Percentiles rank a stretch among this genome's conserved stretches.
Conservation (phyloP, 768 basidiomycete species). For the Panaeolus cyanescens region DNA sequence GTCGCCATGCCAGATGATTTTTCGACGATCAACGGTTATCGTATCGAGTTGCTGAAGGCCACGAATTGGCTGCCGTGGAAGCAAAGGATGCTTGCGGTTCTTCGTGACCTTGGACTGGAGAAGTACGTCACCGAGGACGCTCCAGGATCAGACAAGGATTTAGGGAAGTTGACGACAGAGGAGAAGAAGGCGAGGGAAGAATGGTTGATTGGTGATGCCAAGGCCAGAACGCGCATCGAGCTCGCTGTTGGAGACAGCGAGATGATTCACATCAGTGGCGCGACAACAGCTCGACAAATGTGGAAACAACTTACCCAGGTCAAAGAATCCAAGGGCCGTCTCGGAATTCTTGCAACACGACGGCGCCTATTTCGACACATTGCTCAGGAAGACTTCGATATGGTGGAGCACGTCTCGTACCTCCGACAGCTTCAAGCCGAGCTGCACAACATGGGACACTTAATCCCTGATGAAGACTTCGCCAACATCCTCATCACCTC, state of each 20-base stretch:
- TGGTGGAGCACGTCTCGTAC: slow-evolving; percentile 27
- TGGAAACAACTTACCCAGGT: slow-evolving; percentile 26
- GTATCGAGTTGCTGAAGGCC: slow-evolving; percentile 25
- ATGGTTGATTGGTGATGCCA: slow-evolving; percentile 22
- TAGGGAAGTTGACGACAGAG: slow-evolving; percentile 10
- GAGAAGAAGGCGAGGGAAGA: slow-evolving; percentile 6
- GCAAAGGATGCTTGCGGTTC: slow-evolving; percentile 25
- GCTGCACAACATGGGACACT: slow-evolving; percentile 23
- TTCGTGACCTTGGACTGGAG: slow-evolving; percentile 27
- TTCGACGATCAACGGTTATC: slow-evolving; percentile 16
- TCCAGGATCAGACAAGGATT: slow-evolving; percentile 17
- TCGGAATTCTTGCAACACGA: slow-evolving; percentile 23
- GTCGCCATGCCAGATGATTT: slow-evolving; percentile 10
- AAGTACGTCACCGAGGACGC: slow-evolving; percentile 20
- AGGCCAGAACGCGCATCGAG: slow-evolving; percentile 22
- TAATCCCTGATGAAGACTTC: slow-evolving; percentile 28
- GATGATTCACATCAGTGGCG: slow-evolving; percentile 26
- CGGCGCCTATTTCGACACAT: slow-evolving; percentile 19
- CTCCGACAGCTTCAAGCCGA: slow-evolving; percentile 25
- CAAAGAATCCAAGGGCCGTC: slow-evolving; percentile 24
- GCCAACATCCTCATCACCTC: slow-evolving; percentile 28
- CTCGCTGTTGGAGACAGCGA: slow-evolving; percentile 22
- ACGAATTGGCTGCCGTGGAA: slow-evolving; percentile 30
- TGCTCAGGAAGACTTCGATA: slow-evolving; percentile 27
- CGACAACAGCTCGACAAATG: slow-evolving; percentile 22